Evolutionary conservation across 352 stramenopile species (phyloP).

Genomic region (Phytophthora kernoviae): DNA sequence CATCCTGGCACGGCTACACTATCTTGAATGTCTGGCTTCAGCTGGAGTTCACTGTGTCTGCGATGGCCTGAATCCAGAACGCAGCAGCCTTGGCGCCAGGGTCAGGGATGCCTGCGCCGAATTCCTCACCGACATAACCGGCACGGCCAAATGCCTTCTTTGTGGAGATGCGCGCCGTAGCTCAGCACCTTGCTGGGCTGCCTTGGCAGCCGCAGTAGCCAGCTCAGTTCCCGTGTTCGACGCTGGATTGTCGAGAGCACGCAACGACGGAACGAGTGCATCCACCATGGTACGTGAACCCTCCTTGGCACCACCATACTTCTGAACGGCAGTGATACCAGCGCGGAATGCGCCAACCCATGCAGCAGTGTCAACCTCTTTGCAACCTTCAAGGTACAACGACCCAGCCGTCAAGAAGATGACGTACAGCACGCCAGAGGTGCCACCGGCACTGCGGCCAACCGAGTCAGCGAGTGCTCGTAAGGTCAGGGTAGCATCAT

Average conservation of each 20-base stretch:
- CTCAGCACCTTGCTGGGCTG: slow-evolving; percentile 85
- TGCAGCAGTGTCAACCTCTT: slow-evolving; percentile 32
- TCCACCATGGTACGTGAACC: slow-evolving; percentile 98
- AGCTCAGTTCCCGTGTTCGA: slow-evolving; percentile 32
- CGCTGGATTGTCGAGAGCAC: slow-evolving; percentile 38
- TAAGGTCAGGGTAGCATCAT: slow-evolving; percentile 60
- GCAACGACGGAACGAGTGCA: slow-evolving; percentile 90
- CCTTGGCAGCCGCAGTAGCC: slow-evolving; percentile 57
- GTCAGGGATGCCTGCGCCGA: slow-evolving; percentile 90
- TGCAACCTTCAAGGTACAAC: slow-evolving; percentile 52
- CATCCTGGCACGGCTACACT: background rate
- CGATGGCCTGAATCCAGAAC: slow-evolving; percentile 85
- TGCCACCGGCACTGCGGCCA: slow-evolving; percentile 90
- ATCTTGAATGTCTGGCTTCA: slow-evolving; percentile 12
- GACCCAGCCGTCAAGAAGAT: slow-evolving; percentile 90
- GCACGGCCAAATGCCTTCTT: slow-evolving; percentile 71
- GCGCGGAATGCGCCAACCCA: slow-evolving; percentile 66
- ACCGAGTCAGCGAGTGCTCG: slow-evolving; percentile 69
- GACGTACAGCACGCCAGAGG: slow-evolving; percentile 93
- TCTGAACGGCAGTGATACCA: slow-evolving; percentile 82
- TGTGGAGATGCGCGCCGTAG: slow-evolving; percentile 89
- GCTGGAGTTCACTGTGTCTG: slow-evolving; percentile 45
- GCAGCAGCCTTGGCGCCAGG: slow-evolving; percentile 94
- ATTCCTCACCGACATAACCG: slow-evolving; percentile 91
- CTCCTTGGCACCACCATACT: slow-evolving; percentile 93